Conservation (phyloP, 441 rosid species). For the Adansonia madagascariensis region DNA sequence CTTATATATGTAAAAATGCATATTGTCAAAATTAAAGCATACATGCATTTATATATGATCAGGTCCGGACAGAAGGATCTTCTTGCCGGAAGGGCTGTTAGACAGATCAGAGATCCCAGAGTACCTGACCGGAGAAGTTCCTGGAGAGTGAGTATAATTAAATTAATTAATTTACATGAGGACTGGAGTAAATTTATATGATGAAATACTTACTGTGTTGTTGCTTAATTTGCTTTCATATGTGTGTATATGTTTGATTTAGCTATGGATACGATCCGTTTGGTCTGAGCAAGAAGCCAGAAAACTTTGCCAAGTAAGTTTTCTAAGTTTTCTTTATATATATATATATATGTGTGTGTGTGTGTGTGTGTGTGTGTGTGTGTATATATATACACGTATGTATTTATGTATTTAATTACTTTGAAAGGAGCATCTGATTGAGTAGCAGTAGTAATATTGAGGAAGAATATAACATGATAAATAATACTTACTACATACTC, state of each 20-base stretch:
- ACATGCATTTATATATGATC: slow-evolving; percentile 16
- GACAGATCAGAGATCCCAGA: slow-evolving; percentile 95
- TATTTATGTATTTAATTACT: too few species aligned
- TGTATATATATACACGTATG: too few species aligned
- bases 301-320: slow-evolving; percentile 79
- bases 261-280: slow-evolving; percentile 98
- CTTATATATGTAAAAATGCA: neutral
- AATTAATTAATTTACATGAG: neutral
- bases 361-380: too few species aligned
- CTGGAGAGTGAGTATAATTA: slow-evolving; percentile 81
- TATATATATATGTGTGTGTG: too few species aligned
- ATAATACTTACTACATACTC: too few species aligned
- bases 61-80: slow-evolving; percentile 97
- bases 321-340: slow-evolving; percentile 34
- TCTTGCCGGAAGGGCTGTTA: slow-evolving; percentile 93
- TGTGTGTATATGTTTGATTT: slow-evolving; percentile 24
- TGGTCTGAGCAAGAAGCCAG: slow-evolving; percentile 95
- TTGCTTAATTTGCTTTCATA: neutral
- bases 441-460: too few species aligned
- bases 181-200: neutral
- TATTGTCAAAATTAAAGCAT: neutral
- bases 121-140: slow-evolving; percentile 94
- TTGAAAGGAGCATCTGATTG: too few species aligned
- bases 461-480: too few species aligned
- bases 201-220: neutral